Percentiles rank a stretch among this genome's conserved stretches.
These are phyloP conservation scores for Polyporus tsugae DNA, from an alignment of 1,284 basidiomycete species.

Conservation along the genomic window DNA sequence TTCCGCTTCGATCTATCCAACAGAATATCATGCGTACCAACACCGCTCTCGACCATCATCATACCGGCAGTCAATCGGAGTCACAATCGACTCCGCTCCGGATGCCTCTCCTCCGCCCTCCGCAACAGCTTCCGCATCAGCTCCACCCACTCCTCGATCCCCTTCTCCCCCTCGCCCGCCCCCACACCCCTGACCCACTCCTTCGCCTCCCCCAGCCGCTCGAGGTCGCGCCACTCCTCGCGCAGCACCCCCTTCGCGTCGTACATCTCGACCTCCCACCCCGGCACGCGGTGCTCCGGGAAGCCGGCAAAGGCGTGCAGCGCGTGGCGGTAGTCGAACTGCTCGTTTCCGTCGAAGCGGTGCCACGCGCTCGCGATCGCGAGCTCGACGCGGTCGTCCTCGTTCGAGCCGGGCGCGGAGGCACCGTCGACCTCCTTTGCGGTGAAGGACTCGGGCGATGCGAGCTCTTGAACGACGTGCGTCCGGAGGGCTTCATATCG, in stretches of 20 bases:
- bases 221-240: conserved; percentile 65
- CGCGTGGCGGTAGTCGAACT: conserved; percentile 74
- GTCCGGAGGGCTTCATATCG: conserved; percentile 54
- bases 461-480: not conserved
- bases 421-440: not conserved
- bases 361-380: conserved; percentile 64
- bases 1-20: too few relatives aligned
- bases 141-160: conserved; percentile 67
- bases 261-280: conserved; percentile 70
- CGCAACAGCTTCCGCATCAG: conserved; percentile 59
- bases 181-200: conserved; percentile 72
- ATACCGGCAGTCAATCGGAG: not conserved
- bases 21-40: too few relatives aligned
- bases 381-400: conserved; percentile 29
- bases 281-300: conserved; percentile 47
- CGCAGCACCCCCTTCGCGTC: conserved; percentile 57
- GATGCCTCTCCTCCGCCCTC: conserved; percentile 43
- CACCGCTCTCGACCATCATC: not conserved
- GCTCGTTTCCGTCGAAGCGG: conserved; percentile 56
- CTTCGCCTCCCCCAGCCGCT: conserved; percentile 60
- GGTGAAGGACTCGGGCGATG: not conserved
- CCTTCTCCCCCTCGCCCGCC: conserved; percentile 47
- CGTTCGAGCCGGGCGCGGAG: not conserved
- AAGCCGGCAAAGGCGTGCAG: conserved; percentile 56
- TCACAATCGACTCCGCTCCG: conserved; percentile 26